Percentiles rank a stretch among this genome's conserved stretches.
Evolutionary conservation across 352 stramenopile genomes (phyloP).

Genomic region (Globisporangium splendens): DNA sequence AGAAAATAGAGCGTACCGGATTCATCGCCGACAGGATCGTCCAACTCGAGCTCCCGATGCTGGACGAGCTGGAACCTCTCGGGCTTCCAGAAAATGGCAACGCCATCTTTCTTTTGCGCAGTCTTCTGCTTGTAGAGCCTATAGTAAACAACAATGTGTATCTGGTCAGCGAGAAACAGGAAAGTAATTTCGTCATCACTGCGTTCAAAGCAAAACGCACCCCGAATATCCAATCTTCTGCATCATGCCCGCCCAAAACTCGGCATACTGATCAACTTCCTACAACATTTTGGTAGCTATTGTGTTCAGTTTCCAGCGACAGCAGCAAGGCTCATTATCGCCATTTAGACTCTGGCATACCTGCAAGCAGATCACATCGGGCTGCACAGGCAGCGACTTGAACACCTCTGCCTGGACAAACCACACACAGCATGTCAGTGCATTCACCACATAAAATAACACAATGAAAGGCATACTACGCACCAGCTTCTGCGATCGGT

Average conservation of each 20-base stretch:
- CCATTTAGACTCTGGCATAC: slow-evolving; percentile 17
- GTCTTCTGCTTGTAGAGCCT: slow-evolving; percentile 78
- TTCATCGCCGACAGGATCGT: slow-evolving; percentile 49
- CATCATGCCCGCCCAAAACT: slow-evolving; percentile 69
- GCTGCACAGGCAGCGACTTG: slow-evolving; percentile 46
- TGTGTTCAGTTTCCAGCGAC: background rate
- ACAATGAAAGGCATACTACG: background rate
- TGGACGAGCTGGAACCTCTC: slow-evolving; percentile 40
- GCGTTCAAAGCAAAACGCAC: slow-evolving; percentile 22
- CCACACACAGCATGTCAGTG: background rate
- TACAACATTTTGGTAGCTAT: slow-evolving; percentile 11
- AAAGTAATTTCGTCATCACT: background rate
- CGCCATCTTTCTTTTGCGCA: slow-evolving; percentile 52
- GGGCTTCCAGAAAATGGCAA: slow-evolving; percentile 73
- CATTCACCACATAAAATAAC: too few relatives aligned
- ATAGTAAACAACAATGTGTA: background rate
- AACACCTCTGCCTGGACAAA: slow-evolving; percentile 49
- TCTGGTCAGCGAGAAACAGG: background rate
- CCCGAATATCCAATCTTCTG: slow-evolving; percentile 55
- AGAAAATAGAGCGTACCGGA: slow-evolving; percentile 24
- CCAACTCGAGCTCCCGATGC: slow-evolving; percentile 40
- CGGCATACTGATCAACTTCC: slow-evolving; percentile 76
- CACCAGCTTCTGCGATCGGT: slow-evolving; percentile 60
- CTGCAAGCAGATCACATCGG: slow-evolving; percentile 78
- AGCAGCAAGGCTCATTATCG: background rate